phyloP scores from a whole-genome alignment of 257 asterid genomes.

The Scutellaria barbata region DNA sequence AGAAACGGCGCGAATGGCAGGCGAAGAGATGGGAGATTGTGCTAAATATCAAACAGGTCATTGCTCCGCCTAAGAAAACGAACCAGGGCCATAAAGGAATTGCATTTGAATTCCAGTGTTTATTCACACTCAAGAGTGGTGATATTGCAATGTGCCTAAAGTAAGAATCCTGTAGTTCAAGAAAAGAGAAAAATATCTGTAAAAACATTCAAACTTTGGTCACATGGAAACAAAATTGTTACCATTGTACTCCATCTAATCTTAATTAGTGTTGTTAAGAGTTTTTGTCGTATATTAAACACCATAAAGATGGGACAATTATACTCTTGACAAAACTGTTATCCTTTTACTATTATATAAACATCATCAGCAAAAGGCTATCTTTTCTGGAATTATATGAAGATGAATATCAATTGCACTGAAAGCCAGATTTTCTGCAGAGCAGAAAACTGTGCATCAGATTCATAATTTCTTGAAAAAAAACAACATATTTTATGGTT shows the following conservation, averaged over 20 bases:
- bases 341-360: too few relatives aligned
- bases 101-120: conserved; percentile 38
- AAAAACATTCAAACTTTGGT: too few relatives aligned
- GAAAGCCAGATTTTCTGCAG: conserved; percentile 6
- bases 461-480: conserved; percentile 10
- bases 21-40: conserved; percentile 81
- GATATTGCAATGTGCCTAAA: conserved; percentile 45
- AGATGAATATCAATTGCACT: neutral
- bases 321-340: too few relatives aligned
- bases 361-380: neutral
- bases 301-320: too few relatives aligned
- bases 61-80: conserved; percentile 84
- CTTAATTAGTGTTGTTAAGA: neutral
- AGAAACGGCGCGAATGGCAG: conserved; percentile 81
- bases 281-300: too few relatives aligned
- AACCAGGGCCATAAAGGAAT: conserved; percentile 92
- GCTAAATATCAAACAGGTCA: conserved; percentile 77
- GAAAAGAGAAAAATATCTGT: neutral
- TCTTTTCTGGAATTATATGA: neutral
- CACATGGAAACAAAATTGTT: too few relatives aligned
- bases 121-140: conserved; percentile 39
- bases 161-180: conserved; percentile 55
- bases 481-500: neutral
- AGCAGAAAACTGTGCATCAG: conserved; percentile 6
- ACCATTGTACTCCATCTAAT: too few relatives aligned